Conservation (phyloP, 2,329 filamentous ascomycete species). For the Clarireedia sp. region DNA sequence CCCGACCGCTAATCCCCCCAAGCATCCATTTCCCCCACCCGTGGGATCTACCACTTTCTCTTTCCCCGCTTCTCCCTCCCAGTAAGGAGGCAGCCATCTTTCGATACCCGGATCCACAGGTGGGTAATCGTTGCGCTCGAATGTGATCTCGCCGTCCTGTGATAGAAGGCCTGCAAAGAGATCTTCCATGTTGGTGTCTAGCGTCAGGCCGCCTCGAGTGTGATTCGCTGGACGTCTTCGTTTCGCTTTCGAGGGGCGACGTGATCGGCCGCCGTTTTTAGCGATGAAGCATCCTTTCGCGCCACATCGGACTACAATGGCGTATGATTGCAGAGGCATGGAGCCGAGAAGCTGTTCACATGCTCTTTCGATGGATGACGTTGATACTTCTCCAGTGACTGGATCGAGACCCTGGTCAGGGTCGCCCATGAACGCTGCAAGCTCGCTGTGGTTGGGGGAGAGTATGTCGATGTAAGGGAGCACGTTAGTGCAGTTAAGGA, state of each 20-base stretch:
- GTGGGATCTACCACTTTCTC: slow-evolving; percentile 74
- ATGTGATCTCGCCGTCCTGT: slow-evolving; percentile 38
- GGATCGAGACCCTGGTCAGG: slow-evolving; percentile 33
- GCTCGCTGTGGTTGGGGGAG: slow-evolving; percentile 79
- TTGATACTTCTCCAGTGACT: slow-evolving; percentile 38
- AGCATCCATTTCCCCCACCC: slow-evolving; percentile 85
- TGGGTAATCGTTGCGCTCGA: slow-evolving; percentile 44
- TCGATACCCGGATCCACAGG: slow-evolving; percentile 45
- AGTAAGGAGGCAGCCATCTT: slow-evolving; percentile 73
- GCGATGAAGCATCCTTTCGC: slow-evolving; percentile 64
- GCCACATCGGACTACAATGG: slow-evolving; percentile 63
- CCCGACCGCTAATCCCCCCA: slow-evolving; percentile 54
- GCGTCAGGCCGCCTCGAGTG: slow-evolving; percentile 44
- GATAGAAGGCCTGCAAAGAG: slow-evolving; percentile 52
- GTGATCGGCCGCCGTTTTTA: slow-evolving; percentile 26
- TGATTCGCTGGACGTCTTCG: slow-evolving; percentile 24
- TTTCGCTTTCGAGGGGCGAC: slow-evolving; percentile 14
- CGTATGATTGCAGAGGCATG: slow-evolving; percentile 57
- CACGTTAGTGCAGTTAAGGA: slow-evolving; percentile 56
- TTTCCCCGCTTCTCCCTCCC: slow-evolving; percentile 30
- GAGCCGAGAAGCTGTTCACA: slow-evolving; percentile 56
- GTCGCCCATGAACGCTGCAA: slow-evolving; percentile 74
- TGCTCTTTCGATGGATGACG: slow-evolving; percentile 44
- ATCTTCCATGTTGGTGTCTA: slow-evolving; percentile 55
- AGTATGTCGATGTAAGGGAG: slow-evolving; percentile 55